Base-by-base conservation (phyloP, 805 yeast species). In the Schizosaccharomyces lindneri region DNA sequence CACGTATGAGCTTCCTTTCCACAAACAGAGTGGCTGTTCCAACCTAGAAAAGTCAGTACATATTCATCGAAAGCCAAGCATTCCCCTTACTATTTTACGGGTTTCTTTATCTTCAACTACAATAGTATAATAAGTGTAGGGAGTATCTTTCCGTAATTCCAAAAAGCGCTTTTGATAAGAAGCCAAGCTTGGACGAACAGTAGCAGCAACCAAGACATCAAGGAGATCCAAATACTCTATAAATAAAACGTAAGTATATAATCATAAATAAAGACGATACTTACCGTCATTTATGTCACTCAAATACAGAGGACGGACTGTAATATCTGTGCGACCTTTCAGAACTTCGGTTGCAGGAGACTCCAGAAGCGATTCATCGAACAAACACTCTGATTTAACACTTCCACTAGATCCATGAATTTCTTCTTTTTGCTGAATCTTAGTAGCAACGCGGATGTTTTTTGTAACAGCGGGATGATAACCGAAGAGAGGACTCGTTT, bases 401-500 rank as follows among this genome's bases (percentile, higher is more conserved):
- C 17, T 36, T 15, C 11, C 11, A 11, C 41, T 36, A 36, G 41
- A 36, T 36, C 41, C 41, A 11, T 36, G 17, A 36, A 36, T 36
- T 15, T 36, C 41, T 36, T 36, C 41, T 36, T 36, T 36, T 13
- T 36, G 41, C 9, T 36, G 41, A 36, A 46, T 19, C 51, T 17
- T 46, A 46, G 27, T 15, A 46, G 21, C 27, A 46, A 24, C 24
- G 6, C 51, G 51, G n/a, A 46, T 46, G 21, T 46, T 46, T 3
- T 24, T 46, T 9, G 27, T 24, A 24, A 46, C 51, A 2, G 51
- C 21, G 7, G 51, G 51, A 7, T 46, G 27, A 46, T 46, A 46
- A 2, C 51, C 51, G 13, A 46, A n/a, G n/a, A 46, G 13, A 19
- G 51, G 51, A 46, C 31, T 29, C 21, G 57, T 51, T 70, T 93